phyloP scores from a whole-genome alignment of 371 early-diverging fungal species.

The Mucor lusitanicus region DNA sequence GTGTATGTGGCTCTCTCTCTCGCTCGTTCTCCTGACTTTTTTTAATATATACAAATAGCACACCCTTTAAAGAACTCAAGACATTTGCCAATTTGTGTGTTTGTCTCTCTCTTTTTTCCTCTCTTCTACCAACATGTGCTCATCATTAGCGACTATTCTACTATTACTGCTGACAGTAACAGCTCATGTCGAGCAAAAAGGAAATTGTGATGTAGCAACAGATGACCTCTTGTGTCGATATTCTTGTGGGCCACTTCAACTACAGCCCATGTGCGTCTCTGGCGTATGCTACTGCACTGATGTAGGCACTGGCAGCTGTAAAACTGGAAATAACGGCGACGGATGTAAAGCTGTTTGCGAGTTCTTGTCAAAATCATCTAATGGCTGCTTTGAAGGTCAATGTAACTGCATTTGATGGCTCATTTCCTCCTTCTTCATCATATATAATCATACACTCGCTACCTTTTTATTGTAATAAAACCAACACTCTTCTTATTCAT shows the following conservation, averaged over 20 bases:
- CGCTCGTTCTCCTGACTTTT: background rate
- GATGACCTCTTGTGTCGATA: conserved; percentile 11
- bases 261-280: conserved; percentile 32
- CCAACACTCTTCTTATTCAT: background rate
- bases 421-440: background rate
- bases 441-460: background rate
- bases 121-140: background rate
- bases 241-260: conserved; percentile 8
- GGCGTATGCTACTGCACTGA: conserved; percentile 27
- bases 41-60: background rate
- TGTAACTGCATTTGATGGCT: conserved; percentile 15
- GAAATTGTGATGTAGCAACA: conserved; percentile 5
- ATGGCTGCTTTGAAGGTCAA: conserved; percentile 18
- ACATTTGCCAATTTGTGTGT: background rate
- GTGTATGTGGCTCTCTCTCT: background rate
- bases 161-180: background rate
- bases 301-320: conserved; percentile 25
- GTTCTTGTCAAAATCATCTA: conserved; percentile 7
- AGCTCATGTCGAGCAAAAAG: conserved; percentile 6
- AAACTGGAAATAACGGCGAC: conserved; percentile 10
- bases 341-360: conserved; percentile 25
- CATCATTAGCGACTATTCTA: background rate
- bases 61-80: background rate
- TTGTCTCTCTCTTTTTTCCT: background rate
- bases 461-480: background rate